A percentile compares a stretch with the other conserved stretches of the same genome.
Evolutionary conservation across 2,329 filamentous ascomycete genomes (phyloP).

Genomic region (Ophiostoma australiae): DNA sequence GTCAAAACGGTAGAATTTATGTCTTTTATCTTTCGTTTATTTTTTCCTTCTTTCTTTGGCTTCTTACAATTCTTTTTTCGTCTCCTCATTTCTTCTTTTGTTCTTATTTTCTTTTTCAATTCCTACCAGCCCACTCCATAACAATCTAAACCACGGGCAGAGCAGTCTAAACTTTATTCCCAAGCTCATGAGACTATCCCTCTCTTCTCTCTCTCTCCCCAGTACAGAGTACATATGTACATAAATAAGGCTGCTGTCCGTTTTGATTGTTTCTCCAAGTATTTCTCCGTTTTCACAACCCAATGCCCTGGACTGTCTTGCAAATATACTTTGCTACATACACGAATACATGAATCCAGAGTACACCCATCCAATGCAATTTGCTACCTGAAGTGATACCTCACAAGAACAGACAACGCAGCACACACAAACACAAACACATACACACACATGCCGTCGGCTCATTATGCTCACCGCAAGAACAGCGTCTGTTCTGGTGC

Average conservation of each 20-base stretch:
- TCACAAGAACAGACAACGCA: neutral
- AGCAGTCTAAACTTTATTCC: constrained; percentile 14
- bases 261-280: neutral
- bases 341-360: too few relatives aligned
- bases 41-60: neutral
- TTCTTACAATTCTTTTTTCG: constrained; percentile 10
- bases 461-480: constrained; percentile 15
- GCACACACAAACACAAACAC: neutral
- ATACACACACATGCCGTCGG: constrained; percentile 4
- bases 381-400: constrained; percentile 11
- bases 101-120: neutral
- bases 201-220: neutral
- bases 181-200: constrained; percentile 1
- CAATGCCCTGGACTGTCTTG: neutral
- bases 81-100: neutral
- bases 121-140: neutral
- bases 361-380: neutral
- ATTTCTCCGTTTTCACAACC: neutral
- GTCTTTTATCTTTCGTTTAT: constrained; percentile 11
- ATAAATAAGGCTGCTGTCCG: constrained; percentile 1
- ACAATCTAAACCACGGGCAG: neutral
- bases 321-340: constrained; percentile 2
- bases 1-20: neutral
- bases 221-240: neutral
- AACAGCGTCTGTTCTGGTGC: constrained; percentile 14